phyloP scores from a whole-genome alignment of 768 basidiomycete species.

The Boletales sp. region DNA sequence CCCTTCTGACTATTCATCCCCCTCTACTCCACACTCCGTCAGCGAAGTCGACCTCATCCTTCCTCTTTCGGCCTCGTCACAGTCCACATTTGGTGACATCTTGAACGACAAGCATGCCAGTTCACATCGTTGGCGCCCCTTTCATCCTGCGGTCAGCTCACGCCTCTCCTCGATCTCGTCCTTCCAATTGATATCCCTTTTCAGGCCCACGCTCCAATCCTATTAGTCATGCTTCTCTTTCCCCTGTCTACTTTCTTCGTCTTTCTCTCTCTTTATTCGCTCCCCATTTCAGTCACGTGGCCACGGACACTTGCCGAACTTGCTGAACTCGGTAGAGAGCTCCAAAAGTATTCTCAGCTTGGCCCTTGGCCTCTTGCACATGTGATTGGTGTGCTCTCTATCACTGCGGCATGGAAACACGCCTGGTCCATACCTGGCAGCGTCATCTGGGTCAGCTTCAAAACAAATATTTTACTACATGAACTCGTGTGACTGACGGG shows the following conservation, averaged over 20 bases:
- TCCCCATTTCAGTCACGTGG: conserved; percentile 75
- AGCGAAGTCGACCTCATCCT: conserved; percentile 45
- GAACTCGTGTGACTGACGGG: conserved; percentile 15
- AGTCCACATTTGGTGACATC: conserved; percentile 42
- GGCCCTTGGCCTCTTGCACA: conserved; percentile 63
- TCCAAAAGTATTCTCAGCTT: conserved; percentile 75
- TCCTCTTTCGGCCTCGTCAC: conserved; percentile 53
- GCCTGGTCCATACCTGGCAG: conserved; percentile 97
- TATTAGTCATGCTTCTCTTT: conserved; percentile 67
- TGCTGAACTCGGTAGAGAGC: conserved; percentile 68
- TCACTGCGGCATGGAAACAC: conserved; percentile 92
- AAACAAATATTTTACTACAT: neutral
- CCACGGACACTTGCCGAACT: conserved; percentile 74
- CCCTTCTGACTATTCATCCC: conserved; percentile 38
- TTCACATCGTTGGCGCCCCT: conserved; percentile 28
- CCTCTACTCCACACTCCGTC: conserved; percentile 42
- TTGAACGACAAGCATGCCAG: conserved; percentile 36
- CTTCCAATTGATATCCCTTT: conserved; percentile 5
- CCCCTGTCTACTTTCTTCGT: conserved; percentile 61
- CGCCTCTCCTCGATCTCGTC: neutral
- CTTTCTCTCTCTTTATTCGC: conserved; percentile 42
- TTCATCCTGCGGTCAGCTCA: conserved; percentile 35
- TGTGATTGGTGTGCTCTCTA: conserved; percentile 76
- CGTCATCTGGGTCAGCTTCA: conserved; percentile 72
- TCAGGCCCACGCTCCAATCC: conserved; percentile 55